Base-by-base conservation (phyloP, 208 protist genomes). In the Balamuthia mandrillaris region DNA sequence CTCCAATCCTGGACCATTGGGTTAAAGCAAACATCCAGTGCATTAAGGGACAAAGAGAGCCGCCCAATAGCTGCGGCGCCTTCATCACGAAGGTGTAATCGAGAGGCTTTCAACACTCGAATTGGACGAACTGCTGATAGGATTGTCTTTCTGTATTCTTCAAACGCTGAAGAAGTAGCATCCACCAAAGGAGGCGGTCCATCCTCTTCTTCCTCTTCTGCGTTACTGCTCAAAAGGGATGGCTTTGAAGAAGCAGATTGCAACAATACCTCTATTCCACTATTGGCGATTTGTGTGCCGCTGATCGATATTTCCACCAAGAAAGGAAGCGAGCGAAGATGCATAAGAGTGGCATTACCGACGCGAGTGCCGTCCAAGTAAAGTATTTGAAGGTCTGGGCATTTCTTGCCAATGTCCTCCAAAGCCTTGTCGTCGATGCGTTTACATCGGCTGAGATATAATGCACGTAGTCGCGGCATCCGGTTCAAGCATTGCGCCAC, bases 21-120 rank as follows among this genome's bases (percentile, higher is more conserved):
- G 47, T 79, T 79, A 37, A 79, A 79, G 45, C 47, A 56, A 21
- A 79, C 47, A 37, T 79, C 58, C 47, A 79, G 70, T 49, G 70
- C 58, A 49, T 52, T n/a, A 1, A 79, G 70, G 5, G 45, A 60
- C 45, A 27, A 2, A 2, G 14, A n/a, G 45, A 79, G 45, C 47
- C 47, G 47, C 27, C 31, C 18, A 33, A 79, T 42, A 42, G 58
- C 33, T 33, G 3, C 2, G 14, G 44, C 70, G 10, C 70, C 70
- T 27, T 16, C 45, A 41, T 79, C 21, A 37, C 70, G 41, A 42
- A 79, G 2, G 3, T 60, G 44, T 49, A 49, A 60, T 21, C 70
- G 33, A 0, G 70, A 21, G 31, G 70, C 70, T 27, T 79, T 27
- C 16, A 79, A 24, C 31, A 24, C 42, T n/a, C 31, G 37, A 31